These are phyloP conservation scores for Thelonectria blattea DNA, from an alignment of 2,329 filamentous ascomycete genomes.

Conservation along the genomic window DNA sequence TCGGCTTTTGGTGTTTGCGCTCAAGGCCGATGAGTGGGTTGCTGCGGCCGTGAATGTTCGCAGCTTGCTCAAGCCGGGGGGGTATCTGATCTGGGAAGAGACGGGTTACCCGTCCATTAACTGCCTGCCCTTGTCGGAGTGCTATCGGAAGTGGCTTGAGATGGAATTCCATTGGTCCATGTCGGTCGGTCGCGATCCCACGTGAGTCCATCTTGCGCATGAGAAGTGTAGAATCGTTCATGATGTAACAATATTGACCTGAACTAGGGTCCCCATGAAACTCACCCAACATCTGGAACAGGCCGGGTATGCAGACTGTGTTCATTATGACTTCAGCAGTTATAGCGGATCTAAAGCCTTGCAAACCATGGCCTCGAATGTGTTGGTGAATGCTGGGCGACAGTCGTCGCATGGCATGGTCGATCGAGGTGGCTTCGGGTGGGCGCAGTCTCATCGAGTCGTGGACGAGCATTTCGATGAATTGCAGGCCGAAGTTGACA, in stretches of 20 bases:
- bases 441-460: neutral
- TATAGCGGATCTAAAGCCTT: neutral
- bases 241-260: neutral
- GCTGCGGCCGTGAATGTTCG: constrained; percentile 11
- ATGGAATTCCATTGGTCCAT: neutral
- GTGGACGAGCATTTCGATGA: neutral
- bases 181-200: neutral
- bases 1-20: constrained; percentile 12
- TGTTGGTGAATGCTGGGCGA: neutral
- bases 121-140: neutral
- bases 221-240: neutral
- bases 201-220: neutral
- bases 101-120: neutral
- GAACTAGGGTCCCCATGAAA: neutral
- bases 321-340: neutral
- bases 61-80: constrained; percentile 20
- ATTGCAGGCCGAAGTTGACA: neutral
- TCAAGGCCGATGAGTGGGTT: constrained; percentile 26
- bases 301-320: neutral
- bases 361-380: neutral
- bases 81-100: constrained; percentile 29
- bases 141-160: neutral
- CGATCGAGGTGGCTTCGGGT: neutral
- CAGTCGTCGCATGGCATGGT: neutral
- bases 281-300: neutral